Evolutionary conservation across 352 stramenopile genomes (phyloP).

Genomic region (Pythium volutum): DNA sequence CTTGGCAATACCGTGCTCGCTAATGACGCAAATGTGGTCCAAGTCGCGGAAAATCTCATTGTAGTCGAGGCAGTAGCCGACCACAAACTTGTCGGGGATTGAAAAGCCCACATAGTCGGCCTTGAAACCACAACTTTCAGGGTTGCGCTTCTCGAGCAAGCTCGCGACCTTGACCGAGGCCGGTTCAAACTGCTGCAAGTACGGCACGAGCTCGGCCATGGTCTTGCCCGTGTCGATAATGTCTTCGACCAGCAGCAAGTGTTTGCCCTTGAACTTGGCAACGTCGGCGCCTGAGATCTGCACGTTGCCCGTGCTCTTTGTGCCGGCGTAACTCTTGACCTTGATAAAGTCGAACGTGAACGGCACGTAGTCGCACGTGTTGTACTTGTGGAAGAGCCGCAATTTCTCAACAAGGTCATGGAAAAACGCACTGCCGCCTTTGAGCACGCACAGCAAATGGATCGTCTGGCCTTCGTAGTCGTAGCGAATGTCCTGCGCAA

Average conservation of each 20-base stretch:
- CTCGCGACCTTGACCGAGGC: slow-evolving; percentile 88
- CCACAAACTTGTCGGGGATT: slow-evolving; percentile 95
- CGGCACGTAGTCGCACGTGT: slow-evolving; percentile 84
- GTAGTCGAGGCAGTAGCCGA: slow-evolving; percentile 97
- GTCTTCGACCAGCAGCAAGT: slow-evolving; percentile 96
- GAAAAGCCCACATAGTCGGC: slow-evolving; percentile 96
- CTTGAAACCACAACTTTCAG: slow-evolving; percentile 84
- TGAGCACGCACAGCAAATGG: slow-evolving; percentile 92
- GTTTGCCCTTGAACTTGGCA: slow-evolving; percentile 83
- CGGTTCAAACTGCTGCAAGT: slow-evolving; percentile 76
- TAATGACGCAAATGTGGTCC: slow-evolving; percentile 96
- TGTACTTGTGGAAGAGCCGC: slow-evolving; percentile 85
- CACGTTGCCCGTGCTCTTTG: slow-evolving; percentile 88
- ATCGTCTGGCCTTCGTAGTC: slow-evolving; percentile 89
- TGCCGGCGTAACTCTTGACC: slow-evolving; percentile 94
- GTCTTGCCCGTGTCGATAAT: slow-evolving; percentile 97
- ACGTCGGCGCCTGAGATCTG: slow-evolving; percentile 87
- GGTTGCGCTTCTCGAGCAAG: slow-evolving; percentile 94
- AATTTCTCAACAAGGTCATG: slow-evolving; percentile 84
- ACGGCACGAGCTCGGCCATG: slow-evolving; percentile 89
- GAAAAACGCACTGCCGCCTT: slow-evolving; percentile 90
- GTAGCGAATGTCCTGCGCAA: slow-evolving; percentile 89
- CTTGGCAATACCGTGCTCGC: slow-evolving; percentile 88
- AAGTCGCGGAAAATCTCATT: slow-evolving; percentile 96
- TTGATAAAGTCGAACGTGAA: slow-evolving; percentile 95